Conservation (phyloP, 148 eudicot species). For the Pharnaceum exiguum region DNA sequence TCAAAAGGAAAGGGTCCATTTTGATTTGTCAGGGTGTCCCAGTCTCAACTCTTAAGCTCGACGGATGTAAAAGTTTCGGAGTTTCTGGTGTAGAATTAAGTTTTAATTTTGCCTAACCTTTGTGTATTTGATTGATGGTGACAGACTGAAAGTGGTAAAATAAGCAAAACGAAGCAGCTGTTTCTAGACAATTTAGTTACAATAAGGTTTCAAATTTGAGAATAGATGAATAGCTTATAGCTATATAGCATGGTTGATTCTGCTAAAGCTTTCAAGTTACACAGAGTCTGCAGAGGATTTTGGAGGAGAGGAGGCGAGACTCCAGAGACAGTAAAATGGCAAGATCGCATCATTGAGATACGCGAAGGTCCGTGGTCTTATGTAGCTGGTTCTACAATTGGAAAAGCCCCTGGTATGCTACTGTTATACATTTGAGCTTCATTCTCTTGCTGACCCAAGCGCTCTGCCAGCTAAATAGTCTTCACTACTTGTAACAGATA, state of each 20-base stretch:
- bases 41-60: too few relatives aligned
- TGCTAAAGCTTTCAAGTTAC: not conserved
- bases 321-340: conserved; percentile 73
- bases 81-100: too few relatives aligned
- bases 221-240: too few relatives aligned
- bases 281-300: conserved; percentile 76
- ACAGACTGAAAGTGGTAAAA: too few relatives aligned
- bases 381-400: conserved; percentile 63
- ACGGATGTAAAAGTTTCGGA: too few relatives aligned
- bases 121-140: too few relatives aligned
- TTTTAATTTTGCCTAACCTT: too few relatives aligned
- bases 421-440: not conserved
- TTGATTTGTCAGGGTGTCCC: too few relatives aligned
- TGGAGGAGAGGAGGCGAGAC: conserved; percentile 95
- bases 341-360: conserved; percentile 73
- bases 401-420: conserved; percentile 73
- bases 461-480: not conserved
- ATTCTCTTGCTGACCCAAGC: not conserved
- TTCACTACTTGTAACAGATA: conserved; percentile 45
- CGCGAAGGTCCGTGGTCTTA: conserved; percentile 96
- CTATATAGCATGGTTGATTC: not conserved
- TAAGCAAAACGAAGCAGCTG: too few relatives aligned
- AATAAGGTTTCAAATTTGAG: too few relatives aligned
- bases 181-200: too few relatives aligned
- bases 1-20: too few relatives aligned